Evolutionary conservation across 2,329 filamentous ascomycete species (phyloP), one percentile per base, ranked within the genome.

Genomic region (Plenodomus tracheiphilus): DNA sequence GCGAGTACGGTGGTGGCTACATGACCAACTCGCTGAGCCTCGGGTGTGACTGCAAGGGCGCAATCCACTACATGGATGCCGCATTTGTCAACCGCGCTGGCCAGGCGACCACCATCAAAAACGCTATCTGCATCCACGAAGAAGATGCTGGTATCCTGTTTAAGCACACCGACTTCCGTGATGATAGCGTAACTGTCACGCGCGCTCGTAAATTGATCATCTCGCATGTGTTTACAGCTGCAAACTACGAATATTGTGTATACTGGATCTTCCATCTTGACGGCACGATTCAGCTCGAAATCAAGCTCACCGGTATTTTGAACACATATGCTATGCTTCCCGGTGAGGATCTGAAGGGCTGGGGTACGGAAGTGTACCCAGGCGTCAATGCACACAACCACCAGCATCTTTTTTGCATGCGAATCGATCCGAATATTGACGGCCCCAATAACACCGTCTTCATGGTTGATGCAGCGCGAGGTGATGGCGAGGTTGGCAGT

Each of bases 341-440:
- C 0, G 88, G 84, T 39, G 91, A 96, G 73, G 89, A 94, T 56
- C 87, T 88, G 8, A 79, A 88, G 22, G 90, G 89, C 51, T 96
- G 90, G 89, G 92, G 92, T 47, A 96, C 91, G 0, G 87, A 96
- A 71, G 92, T 97, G 8, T 94, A 93, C 66, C 89, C 90, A 0
- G 86, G 89, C 35, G 91, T 96, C 66, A 96, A 96, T 65, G 92
- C 92, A 0, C 92, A 96, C 76, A 96, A 96, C 76, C 92, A 97
- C 73, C 91, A 97, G 74, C 92, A 97, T 72, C 81, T 97, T 25
- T 97, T 97, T 82, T 96, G 91, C 68, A 77, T 97, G 37, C 89
- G 92, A 36, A 78, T 96, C 37, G 89, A 97, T 69, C 84, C 91
- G 25, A 94, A 93, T 66, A 83, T 97, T 46, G 92, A 96, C 67